Conservation (phyloP, 371 early-diverging fungal species). For the Mucor mucedo region DNA sequence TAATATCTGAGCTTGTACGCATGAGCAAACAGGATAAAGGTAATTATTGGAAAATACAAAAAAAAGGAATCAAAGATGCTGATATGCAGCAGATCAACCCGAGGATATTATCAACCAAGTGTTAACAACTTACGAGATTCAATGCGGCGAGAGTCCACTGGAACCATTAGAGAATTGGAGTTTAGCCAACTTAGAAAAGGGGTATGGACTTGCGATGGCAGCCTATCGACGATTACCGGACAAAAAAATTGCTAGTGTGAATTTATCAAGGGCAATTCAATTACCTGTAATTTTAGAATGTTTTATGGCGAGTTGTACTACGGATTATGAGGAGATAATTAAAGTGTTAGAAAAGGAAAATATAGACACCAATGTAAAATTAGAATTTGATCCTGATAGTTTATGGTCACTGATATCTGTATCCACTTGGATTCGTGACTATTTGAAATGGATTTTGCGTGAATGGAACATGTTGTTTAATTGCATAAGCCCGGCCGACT, state of each 20-base stretch:
- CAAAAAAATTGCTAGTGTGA: constrained; percentile 33
- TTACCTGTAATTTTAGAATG: constrained; percentile 48
- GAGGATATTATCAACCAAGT: neutral
- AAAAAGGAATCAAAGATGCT: neutral
- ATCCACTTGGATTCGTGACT: constrained; percentile 43
- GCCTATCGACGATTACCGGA: constrained; percentile 29
- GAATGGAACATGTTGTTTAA: constrained; percentile 47
- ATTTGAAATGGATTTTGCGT: constrained; percentile 40
- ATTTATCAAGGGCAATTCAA: constrained; percentile 45
- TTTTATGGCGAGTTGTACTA: constrained; percentile 43
- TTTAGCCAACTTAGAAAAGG: constrained; percentile 32
- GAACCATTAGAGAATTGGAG: constrained; percentile 32
- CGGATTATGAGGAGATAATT: constrained; percentile 24
- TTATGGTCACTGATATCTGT: constrained; percentile 48
- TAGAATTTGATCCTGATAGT: constrained; percentile 38
- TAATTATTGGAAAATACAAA: constrained; percentile 19
- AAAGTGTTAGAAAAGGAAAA: constrained; percentile 33
- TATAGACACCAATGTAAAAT: constrained; percentile 4
- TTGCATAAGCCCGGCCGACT: constrained; percentile 29
- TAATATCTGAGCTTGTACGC: constrained; percentile 44
- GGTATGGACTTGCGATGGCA: constrained; percentile 43
- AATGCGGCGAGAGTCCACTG: constrained; percentile 3
- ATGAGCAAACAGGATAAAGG: constrained; percentile 17
- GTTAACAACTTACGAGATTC: constrained; percentile 2
- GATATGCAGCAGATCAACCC: neutral